Base-by-base conservation (phyloP, 2,329 filamentous ascomycete species). In the Fusarium scirpi region DNA sequence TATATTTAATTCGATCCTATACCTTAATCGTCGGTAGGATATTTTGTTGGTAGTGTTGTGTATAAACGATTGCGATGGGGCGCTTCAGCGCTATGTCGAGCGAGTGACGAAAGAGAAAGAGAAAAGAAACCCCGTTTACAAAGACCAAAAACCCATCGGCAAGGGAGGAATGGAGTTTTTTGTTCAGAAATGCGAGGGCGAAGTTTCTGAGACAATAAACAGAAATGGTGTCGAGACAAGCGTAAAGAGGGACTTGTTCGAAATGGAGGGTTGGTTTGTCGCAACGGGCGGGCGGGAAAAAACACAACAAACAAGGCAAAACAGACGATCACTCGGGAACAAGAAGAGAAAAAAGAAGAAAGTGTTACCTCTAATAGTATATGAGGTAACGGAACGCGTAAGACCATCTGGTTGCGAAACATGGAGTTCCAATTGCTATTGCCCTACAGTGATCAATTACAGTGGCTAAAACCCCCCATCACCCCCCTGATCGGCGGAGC, bases 321-420 rank as follows among this genome's bases (percentile, higher is more conserved):
- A 40, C 13, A 40, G 58, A 58, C 52, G 61, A 65, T 65, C 45
- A 53, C 51, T 62, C 44, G 29, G 38, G 43, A 16, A 65, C 60
- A 25, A 32, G 7, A 24, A 27, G 16, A 20, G 27, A 38, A 16
- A 8, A n/a, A 30, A 44, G 20, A 40, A 45, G 34, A 63, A 22
- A 41, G 49, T 29, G 49, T 41, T 43, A 65, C 62, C n/a, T 49
- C 45, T 57, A 47, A 34, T 57, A 57, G 45, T 60, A 60, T 65
- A 60, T 65, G 62, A 65, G 61, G 62, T 65, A 65, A 67, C 55
- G 11, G 62, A 67, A 66, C 63, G 56, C 63, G 63, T 66, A 66
- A 66, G 38, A 56, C 61, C 48, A 16, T 58, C 53, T 62, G 49
- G 41, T 38, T 61, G 58, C 52, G 38, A 58, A 54, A 60, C 27